phyloP scores from a whole-genome alignment of 2,329 filamentous ascomycete species.

The Penicillium italicum region DNA sequence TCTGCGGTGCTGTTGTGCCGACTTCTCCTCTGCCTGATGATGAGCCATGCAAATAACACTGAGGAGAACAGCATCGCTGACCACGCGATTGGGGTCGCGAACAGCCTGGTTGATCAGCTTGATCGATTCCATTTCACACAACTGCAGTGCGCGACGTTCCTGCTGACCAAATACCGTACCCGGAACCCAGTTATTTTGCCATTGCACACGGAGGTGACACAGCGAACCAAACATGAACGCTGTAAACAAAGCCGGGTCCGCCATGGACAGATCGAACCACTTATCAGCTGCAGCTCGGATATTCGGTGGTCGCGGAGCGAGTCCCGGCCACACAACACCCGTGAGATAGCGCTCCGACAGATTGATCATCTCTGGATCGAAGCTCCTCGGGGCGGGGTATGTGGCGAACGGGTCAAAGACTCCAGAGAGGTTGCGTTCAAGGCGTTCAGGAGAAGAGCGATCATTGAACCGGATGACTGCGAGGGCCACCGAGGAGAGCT shows the following conservation, averaged over 20 bases:
- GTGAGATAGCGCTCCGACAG: slow-evolving; percentile 25
- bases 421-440: slow-evolving; percentile 23
- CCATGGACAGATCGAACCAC: slow-evolving; percentile 33
- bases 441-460: slow-evolving; percentile 15
- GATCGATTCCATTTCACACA: slow-evolving; percentile 34
- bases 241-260: slow-evolving; percentile 29
- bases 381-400: slow-evolving; percentile 22
- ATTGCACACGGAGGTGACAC: slow-evolving; percentile 33
- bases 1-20: slow-evolving; percentile 8
- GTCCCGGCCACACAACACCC: slow-evolving; percentile 28
- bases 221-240: slow-evolving; percentile 33
- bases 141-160: slow-evolving; percentile 25
- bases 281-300: slow-evolving; percentile 6
- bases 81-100: slow-evolving; percentile 28
- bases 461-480: slow-evolving; percentile 6
- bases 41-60: slow-evolving; percentile 37
- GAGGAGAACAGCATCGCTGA: slow-evolving; percentile 36
- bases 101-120: slow-evolving; percentile 36
- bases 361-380: slow-evolving; percentile 23
- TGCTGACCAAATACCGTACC: slow-evolving; percentile 17
- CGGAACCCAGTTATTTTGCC: slow-evolving; percentile 26
- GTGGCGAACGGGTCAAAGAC: slow-evolving; percentile 30
- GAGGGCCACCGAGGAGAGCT: neutral
- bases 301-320: slow-evolving; percentile 17
- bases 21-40: slow-evolving; percentile 26